Base-by-base conservation (phyloP, 2,329 filamentous ascomycete species). In the Aspergillus aculeatus region DNA sequence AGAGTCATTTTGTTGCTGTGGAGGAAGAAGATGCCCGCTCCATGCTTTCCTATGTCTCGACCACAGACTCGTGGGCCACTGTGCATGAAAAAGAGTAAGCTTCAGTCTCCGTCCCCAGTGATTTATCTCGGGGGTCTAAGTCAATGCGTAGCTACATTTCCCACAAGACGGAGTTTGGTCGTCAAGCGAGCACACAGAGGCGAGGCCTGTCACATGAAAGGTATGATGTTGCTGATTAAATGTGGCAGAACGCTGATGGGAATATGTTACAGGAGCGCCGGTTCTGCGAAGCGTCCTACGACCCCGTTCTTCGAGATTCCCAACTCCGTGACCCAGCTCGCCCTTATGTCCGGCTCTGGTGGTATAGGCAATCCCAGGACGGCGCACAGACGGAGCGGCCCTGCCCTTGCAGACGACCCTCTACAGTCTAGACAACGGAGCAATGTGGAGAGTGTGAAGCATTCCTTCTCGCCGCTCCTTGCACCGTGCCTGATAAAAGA, bases 41-140 rank as follows among this genome's bases (percentile, higher is more conserved):
- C 24, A 63, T 55, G 24, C 59, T 62, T 14, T 68, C 68, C 5
- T 64, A 54, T 38, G 38, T 58, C 19, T 68, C 68, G 14, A 68
- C 66, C 35, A 63, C 62, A 24, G 62, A 68, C 54, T 69, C 67
- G 2, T 68, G 67, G 67, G 61, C 64, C n/a, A 68, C 66, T 9
- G 57, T 62, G 29, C 57, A 62, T 48, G 63, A 66, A 24, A 54
- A 48, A 59, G 63, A 63, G 68, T 69, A 61, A 64, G 68, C 62
- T 16, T 44, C 32, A 21, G 19, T n/a, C 21, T 41, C 11, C n/a
- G n/a, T 11, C 10, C 11, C 6, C 21, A n/a, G 16, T 16, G 10
- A 16, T 50, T 4, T 24, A 1, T 14, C 24, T n/a, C 32, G 24
- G 24, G 10, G 32, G 26, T 16, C 7, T 54, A 44, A 44, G 7